Conservation (phyloP, 257 asterid species). For the Agastache rugosa region DNA sequence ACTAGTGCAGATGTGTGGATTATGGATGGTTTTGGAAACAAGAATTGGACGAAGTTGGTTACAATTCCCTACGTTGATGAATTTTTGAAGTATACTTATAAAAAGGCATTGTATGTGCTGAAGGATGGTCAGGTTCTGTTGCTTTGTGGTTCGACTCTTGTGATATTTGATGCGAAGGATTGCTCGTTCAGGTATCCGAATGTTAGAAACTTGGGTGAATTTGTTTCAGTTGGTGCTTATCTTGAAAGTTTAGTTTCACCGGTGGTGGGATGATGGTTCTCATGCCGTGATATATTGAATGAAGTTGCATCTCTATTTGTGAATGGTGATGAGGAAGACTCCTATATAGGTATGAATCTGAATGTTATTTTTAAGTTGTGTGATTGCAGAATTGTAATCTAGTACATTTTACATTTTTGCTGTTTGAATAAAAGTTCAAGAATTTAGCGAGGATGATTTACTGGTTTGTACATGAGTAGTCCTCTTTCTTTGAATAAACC, state of each 20-base stretch:
- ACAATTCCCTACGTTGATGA: conserved; percentile 43
- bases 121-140: conserved; percentile 51
- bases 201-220: conserved; percentile 16
- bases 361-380: no score
- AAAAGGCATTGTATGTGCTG: conserved; percentile 35
- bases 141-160: conserved; percentile 38
- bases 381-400: no score
- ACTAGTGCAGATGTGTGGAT: conserved; percentile 54
- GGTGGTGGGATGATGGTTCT: background rate
- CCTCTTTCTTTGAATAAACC: no score
- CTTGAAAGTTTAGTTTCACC: conserved; percentile 60
- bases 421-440: no score
- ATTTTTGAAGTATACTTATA: conserved; percentile 36
- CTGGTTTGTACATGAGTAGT: no score
- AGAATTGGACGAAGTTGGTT: conserved; percentile 53
- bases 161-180: conserved; percentile 44
- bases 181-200: conserved; percentile 43
- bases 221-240: conserved; percentile 22
- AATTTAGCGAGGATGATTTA: no score
- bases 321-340: no score
- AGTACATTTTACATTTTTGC: no score
- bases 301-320: background rate
- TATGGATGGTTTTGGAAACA: conserved; percentile 43
- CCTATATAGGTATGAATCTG: no score
- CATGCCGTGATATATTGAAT: background rate